A percentile compares a stretch with the other conserved stretches of the same genome.
These are phyloP conservation scores for Gentiana straminea DNA, from an alignment of 257 asterid species.

Conservation along the genomic window DNA sequence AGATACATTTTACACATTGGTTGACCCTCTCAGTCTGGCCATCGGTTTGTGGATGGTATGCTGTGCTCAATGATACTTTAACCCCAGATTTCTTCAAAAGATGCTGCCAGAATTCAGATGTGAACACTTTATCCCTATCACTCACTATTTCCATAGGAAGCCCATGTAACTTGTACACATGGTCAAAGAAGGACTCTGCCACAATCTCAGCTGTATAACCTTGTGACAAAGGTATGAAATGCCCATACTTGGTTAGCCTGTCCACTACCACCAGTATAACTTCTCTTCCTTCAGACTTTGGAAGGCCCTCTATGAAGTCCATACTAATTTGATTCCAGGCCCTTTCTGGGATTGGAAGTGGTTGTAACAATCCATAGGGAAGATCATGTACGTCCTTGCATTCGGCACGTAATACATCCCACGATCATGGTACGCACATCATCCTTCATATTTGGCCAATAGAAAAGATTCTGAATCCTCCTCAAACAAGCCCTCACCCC, in stretches of 20 bases:
- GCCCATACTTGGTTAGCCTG: background rate
- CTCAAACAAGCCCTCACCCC: background rate
- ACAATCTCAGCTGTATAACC: background rate
- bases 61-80: background rate
- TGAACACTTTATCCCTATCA: conserved; percentile 2
- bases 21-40: conserved; percentile 4
- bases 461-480: too few relatives aligned
- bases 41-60: too few relatives aligned
- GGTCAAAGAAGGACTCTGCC: background rate
- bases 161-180: conserved; percentile 4
- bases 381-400: background rate
- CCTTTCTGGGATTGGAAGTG: background rate
- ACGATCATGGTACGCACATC: background rate
- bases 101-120: background rate
- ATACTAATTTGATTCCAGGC: conserved; percentile 6
- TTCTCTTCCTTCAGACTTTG: background rate
- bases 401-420: background rate
- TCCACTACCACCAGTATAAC: background rate
- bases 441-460: background rate
- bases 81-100: background rate
- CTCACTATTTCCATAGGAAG: background rate
- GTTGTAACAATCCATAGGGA: background rate
- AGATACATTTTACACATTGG: background rate
- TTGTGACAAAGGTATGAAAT: background rate
- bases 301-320: background rate